Percentiles rank a stretch among this genome's conserved stretches.
Evolutionary conservation across 2,329 filamentous ascomycete genomes (phyloP).

Genomic region (Emericellopsis atlantica): DNA sequence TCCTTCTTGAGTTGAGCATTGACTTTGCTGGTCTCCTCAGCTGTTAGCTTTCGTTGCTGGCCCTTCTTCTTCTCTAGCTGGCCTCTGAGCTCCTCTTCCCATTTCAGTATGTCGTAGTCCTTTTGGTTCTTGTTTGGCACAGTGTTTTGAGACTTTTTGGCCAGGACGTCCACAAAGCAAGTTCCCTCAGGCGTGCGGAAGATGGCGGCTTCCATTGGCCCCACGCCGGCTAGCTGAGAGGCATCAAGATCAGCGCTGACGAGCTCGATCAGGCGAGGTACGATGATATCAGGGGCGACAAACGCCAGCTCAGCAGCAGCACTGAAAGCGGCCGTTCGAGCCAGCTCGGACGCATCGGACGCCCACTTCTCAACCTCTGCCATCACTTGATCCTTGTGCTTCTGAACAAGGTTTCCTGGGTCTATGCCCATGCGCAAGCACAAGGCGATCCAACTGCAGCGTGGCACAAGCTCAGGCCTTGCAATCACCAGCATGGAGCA

Average conservation of each 20-base stretch:
- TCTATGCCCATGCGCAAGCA: constrained; percentile 72
- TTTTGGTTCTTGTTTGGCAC: constrained; percentile 80
- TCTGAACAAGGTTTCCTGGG: constrained; percentile 63
- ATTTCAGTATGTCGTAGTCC: constrained; percentile 91
- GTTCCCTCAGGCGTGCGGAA: constrained; percentile 83
- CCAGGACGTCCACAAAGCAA: constrained; percentile 80
- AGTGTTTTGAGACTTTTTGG: constrained; percentile 60
- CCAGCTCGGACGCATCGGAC: constrained; percentile 19
- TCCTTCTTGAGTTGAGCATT: constrained; percentile 87
- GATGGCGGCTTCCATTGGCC: constrained; percentile 83
- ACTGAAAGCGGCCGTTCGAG: constrained; percentile 64
- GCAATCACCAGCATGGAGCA: constrained; percentile 67
- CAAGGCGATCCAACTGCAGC: constrained; percentile 76
- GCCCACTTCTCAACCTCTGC: constrained; percentile 47
- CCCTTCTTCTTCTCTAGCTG: constrained; percentile 92
- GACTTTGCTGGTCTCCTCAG: constrained; percentile 82
- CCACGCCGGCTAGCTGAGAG: constrained; percentile 56
- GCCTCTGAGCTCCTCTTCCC: constrained; percentile 83
- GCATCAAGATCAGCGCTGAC: constrained; percentile 63
- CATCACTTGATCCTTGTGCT: constrained; percentile 52
- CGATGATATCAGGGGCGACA: constrained; percentile 74
- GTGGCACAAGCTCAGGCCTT: constrained; percentile 64
- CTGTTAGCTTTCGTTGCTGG: constrained; percentile 75
- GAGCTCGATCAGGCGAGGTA: constrained; percentile 61
- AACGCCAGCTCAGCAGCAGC: constrained; percentile 88